Percentiles rank a stretch among this genome's conserved stretches.
Evolutionary conservation across 192 early-diverging fungal genomes (phyloP).

Genomic region (Chytriomyces sp.): DNA sequence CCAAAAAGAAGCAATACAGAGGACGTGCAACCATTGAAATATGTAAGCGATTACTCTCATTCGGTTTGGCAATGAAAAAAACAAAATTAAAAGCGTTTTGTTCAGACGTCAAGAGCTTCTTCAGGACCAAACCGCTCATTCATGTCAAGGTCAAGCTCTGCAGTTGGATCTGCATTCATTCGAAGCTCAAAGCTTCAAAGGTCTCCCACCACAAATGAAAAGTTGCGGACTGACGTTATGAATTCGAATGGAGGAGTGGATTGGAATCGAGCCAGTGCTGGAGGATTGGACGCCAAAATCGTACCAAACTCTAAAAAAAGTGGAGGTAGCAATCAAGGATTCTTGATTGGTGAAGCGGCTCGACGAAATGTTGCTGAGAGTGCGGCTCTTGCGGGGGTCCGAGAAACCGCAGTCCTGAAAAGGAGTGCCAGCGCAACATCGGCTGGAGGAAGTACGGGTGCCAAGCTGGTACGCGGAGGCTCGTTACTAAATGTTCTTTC

Average conservation of each 20-base stretch:
- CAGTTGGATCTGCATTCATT: conserved; percentile 8
- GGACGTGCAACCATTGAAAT: conserved; percentile 29
- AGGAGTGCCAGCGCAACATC: no score
- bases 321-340: conserved; percentile 2
- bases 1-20: background rate
- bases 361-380: background rate
- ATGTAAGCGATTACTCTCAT: background rate
- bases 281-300: conserved; percentile 15
- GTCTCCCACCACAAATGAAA: conserved; percentile 3
- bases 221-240: conserved; percentile 11
- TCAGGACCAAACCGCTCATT: background rate
- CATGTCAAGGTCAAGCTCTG: background rate
- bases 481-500: no score
- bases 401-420: no score
- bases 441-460: no score
- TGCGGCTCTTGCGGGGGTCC: no score
- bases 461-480: no score
- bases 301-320: background rate
- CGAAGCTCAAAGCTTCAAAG: background rate
- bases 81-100: background rate
- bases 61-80: background rate
- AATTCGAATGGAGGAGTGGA: conserved; percentile 12
- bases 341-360: conserved; percentile 11
- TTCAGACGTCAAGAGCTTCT: conserved; percentile 8
- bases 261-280: conserved; percentile 18